Base-by-base conservation (phyloP, 164 flowering plant genomes). In the Hamamelis virginiana region DNA sequence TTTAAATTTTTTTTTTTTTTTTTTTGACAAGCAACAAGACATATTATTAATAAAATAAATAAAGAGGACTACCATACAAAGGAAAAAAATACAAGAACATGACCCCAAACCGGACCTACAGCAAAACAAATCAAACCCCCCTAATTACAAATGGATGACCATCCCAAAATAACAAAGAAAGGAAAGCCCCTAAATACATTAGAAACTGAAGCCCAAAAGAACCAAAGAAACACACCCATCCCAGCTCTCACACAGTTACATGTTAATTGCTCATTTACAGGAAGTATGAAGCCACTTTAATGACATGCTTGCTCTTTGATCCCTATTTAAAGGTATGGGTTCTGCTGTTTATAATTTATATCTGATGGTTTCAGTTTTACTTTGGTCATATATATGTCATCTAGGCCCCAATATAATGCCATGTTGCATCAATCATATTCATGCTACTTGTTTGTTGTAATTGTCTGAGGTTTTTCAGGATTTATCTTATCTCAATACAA, bases 301-400 rank as follows among this genome's bases (percentile, higher is more conserved):
- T 95, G 93, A 82, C 97, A 22, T 86, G 96, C 87, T 85, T 95
- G 80, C 82, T 95, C 26, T 91, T 83, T 85, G 99, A 95, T 84
- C 97, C 97, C 58, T 75, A 67, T 70, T 45, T 86, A 56, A 91
- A 95, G 97, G 98, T 92, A 74, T 59, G 55, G 14, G 46, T 63
- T 21, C 8, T 53, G 38, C 23, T 71, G 8, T 41, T 62, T 74
- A 19, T 58, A 23, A 23, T 33, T 27, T 45, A 18, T 56, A 9
- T 18, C 8, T 55, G 52, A 45, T n/a, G 21, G 47, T 8, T 47
- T 15, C 23, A 43, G 3, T 8, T 58, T 48, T 1, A 18, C 33
- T 25, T 27, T 59, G 33, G 44, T 21, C 64, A 18, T 9, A 4
- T 26, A 18, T 48, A 45, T 13, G 11, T 25, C 48, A 27, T 33